phyloP scores from a whole-genome alignment of 805 yeast genomes.

The Candida hungchunana region DNA sequence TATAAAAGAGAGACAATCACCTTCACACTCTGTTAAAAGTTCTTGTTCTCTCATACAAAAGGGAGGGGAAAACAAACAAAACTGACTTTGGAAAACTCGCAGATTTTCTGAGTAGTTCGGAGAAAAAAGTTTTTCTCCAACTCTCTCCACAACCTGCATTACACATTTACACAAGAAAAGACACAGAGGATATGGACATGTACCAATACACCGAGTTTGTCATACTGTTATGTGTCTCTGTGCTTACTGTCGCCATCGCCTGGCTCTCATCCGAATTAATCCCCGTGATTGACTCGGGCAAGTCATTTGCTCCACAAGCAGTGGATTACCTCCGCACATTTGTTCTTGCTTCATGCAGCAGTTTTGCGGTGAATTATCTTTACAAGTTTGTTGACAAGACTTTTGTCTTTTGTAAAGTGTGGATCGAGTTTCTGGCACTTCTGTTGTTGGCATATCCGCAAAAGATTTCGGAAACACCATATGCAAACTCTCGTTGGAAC shows the following conservation, averaged over 20 bases:
- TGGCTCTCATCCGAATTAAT: slow-evolving; percentile 4
- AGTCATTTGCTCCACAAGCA: slow-evolving; percentile 30
- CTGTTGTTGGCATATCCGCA: slow-evolving; percentile 39
- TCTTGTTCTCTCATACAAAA: too few relatives aligned
- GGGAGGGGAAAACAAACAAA: too few relatives aligned
- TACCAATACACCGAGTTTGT: slow-evolving; percentile 8
- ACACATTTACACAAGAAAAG: too few relatives aligned
- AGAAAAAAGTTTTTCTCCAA: too few relatives aligned
- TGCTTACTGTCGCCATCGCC: background rate
- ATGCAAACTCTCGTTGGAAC: slow-evolving; percentile 31
- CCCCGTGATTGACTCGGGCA: slow-evolving; percentile 12
- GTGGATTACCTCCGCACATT: slow-evolving; percentile 38
- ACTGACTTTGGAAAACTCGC: too few relatives aligned
- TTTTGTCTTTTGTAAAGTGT: slow-evolving; percentile 31
- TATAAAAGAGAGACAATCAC: too few relatives aligned
- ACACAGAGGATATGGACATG: too few relatives aligned
- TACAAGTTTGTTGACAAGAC: slow-evolving; percentile 27
- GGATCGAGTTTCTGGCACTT: slow-evolving; percentile 33
- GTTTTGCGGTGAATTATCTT: slow-evolving; percentile 27
- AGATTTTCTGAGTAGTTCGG: too few relatives aligned
- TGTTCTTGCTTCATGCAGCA: slow-evolving; percentile 32
- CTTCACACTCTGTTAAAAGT: too few relatives aligned
- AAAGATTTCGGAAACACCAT: slow-evolving; percentile 23
- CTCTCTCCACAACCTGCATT: too few relatives aligned
- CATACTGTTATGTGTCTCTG: background rate